Evolutionary conservation across 345 rosid species (phyloP).

Genomic region (Euphorbia lathyris): DNA sequence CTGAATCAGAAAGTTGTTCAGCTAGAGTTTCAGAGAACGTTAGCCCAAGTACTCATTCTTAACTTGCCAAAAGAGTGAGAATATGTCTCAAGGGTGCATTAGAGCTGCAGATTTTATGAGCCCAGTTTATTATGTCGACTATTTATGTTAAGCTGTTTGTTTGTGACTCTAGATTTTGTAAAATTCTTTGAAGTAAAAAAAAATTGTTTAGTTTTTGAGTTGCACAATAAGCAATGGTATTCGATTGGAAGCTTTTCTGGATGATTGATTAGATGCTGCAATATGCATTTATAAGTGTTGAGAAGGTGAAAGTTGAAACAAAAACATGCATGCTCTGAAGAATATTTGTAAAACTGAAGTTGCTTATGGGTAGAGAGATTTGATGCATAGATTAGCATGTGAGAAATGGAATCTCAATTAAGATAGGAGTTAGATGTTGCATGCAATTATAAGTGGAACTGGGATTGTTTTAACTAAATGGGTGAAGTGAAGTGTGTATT

Average conservation of each 20-base stretch:
- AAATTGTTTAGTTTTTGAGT: background rate
- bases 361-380: too few species aligned
- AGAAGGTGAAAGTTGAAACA: too few species aligned
- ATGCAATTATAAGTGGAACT: too few species aligned
- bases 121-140: background rate
- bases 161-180: background rate
- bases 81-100: background rate
- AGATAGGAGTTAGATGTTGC: too few species aligned
- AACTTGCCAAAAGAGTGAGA: slow-evolving; percentile 12
- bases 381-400: too few species aligned
- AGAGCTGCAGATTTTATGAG: slow-evolving; percentile 1
- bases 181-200: background rate
- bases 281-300: background rate
- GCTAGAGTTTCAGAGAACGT: slow-evolving; percentile 10
- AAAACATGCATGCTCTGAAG: too few species aligned
- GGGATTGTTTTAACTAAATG: too few species aligned
- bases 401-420: too few species aligned
- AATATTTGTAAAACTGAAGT: too few species aligned
- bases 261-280: too few species aligned
- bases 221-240: background rate
- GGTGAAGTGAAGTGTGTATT: too few species aligned
- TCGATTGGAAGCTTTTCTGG: background rate
- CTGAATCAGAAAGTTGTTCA: slow-evolving; percentile 5
- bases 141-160: background rate
- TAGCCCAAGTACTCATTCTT: background rate